Evolutionary conservation across 2,329 filamentous ascomycete genomes (phyloP).

Genomic region (Verticillium tricorpus): DNA sequence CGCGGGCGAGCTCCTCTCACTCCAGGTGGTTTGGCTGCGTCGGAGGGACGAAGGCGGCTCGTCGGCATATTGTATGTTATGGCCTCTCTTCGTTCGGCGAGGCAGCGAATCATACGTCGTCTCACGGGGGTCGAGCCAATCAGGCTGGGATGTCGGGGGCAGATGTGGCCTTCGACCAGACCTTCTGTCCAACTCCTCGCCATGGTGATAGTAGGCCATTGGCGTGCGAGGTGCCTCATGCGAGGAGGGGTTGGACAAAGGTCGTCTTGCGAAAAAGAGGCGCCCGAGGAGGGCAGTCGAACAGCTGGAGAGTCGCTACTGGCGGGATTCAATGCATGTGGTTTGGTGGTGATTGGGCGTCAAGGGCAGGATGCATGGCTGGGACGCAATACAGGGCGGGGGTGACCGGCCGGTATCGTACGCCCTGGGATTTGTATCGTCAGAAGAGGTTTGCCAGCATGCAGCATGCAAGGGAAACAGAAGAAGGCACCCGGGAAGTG

Average conservation of each 20-base stretch:
- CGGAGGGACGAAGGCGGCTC: slow-evolving; percentile 22
- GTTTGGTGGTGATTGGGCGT: slow-evolving; percentile 12
- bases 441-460: not conserved
- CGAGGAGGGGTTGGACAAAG: slow-evolving; percentile 1
- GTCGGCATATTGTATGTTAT: slow-evolving; percentile 25
- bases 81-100: slow-evolving; percentile 21
- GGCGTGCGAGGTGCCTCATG: slow-evolving; percentile 11
- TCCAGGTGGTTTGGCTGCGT: slow-evolving; percentile 12
- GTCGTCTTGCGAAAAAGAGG: not conserved
- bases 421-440: slow-evolving; percentile 10
- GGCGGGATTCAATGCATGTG: slow-evolving; percentile 10
- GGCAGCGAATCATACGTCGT: slow-evolving; percentile 26
- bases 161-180: slow-evolving; percentile 8
- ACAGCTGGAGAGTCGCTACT: slow-evolving; percentile 13
- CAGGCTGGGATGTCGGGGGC: slow-evolving; percentile 21
- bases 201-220: slow-evolving; percentile 15
- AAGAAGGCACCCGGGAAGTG: not conserved
- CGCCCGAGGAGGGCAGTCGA: slow-evolving; percentile 2
- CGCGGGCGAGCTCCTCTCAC: slow-evolving; percentile 5
- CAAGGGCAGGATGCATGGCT: slow-evolving; percentile 7
- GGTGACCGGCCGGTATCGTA: slow-evolving; percentile 8
- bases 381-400: slow-evolving; percentile 8
- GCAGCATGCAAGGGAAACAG: not conserved
- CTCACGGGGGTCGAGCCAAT: slow-evolving; percentile 23
- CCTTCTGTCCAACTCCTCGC: slow-evolving; percentile 13